Conservation (phyloP, 192 early-diverging fungal species). For the Backusella tarrabulga region DNA sequence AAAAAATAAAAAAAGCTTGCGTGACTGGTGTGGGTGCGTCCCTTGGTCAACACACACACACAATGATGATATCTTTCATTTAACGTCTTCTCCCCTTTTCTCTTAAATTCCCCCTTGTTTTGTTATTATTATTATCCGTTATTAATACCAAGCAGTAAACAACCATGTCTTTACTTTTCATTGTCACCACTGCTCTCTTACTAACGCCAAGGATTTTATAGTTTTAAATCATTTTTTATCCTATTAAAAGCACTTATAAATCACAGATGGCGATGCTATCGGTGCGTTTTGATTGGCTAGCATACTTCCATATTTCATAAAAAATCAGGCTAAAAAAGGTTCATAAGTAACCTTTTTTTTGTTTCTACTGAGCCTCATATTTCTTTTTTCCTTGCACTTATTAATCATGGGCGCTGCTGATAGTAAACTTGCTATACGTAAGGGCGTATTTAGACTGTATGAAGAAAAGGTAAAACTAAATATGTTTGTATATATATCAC, state of each 20-base stretch:
- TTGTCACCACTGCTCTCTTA: not conserved
- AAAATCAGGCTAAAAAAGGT: not conserved
- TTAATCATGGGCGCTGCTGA: slow-evolving; percentile 79
- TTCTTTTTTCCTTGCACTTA: not conserved
- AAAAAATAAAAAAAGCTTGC: not conserved
- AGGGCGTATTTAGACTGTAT: slow-evolving; percentile 80
- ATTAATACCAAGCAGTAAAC: not conserved
- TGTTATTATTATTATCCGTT: not conserved
- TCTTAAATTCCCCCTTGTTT: not conserved
- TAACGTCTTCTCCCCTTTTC: not conserved
- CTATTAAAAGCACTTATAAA: not conserved
- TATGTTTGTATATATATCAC: not conserved
- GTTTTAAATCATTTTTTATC: not conserved
- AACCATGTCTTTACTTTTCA: not conserved
- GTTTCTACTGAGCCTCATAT: slow-evolving; percentile 6
- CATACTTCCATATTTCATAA: not conserved
- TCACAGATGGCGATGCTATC: not conserved
- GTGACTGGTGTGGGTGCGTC: not conserved
- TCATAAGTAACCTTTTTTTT: not conserved
- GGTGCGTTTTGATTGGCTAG: not conserved
- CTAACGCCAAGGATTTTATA: not conserved
- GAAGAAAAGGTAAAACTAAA: slow-evolving; percentile 64
- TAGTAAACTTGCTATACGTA: slow-evolving; percentile 84
- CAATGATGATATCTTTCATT: not conserved
- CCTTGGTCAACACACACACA: not conserved